Percentiles rank a stretch among this genome's conserved stretches.
Evolutionary conservation across 2,329 filamentous ascomycete species (phyloP).

Genomic region (Trichoderma endophyticum): DNA sequence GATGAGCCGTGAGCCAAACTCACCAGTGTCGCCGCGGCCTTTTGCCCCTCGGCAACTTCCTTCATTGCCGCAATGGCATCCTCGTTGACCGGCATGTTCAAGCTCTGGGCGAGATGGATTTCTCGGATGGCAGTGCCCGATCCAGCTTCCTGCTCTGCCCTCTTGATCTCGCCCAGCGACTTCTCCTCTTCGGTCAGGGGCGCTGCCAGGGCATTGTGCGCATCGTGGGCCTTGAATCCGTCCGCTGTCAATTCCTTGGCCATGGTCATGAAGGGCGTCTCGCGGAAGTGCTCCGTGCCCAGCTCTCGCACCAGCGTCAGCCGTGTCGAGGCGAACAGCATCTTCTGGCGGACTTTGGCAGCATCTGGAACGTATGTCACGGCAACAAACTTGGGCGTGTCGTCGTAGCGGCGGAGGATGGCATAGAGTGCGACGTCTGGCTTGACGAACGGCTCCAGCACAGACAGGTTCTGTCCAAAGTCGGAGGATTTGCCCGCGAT

Average conservation of each 20-base stretch:
- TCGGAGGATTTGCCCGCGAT: constrained; percentile 52
- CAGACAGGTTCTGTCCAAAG: constrained; percentile 63
- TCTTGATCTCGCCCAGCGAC: constrained; percentile 67
- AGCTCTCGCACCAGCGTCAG: constrained; percentile 73
- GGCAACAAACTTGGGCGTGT: constrained; percentile 58
- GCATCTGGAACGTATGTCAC: constrained; percentile 77
- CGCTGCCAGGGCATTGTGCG: constrained; percentile 60
- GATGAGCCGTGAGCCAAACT: constrained; percentile 27
- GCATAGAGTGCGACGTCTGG: constrained; percentile 68
- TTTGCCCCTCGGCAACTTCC: constrained; percentile 51
- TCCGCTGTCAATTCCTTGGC: constrained; percentile 64
- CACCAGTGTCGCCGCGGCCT: constrained; percentile 63
- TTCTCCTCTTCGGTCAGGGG: constrained; percentile 78
- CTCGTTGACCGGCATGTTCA: constrained; percentile 58
- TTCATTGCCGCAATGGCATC: constrained; percentile 63
- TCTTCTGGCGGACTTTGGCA: constrained; percentile 79
- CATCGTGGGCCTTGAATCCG: constrained; percentile 71
- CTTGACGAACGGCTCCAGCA: constrained; percentile 61
- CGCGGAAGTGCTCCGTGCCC: constrained; percentile 73
- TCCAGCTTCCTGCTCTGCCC: constrained; percentile 71
- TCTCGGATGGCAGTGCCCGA: constrained; percentile 60
- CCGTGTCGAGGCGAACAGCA: constrained; percentile 77
- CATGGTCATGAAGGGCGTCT: constrained; percentile 70
- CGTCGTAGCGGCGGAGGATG: constrained; percentile 66
- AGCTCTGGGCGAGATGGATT: constrained; percentile 56